Conservation (phyloP, 805 yeast genomes). For the Saccharomycopsis sp. region DNA sequence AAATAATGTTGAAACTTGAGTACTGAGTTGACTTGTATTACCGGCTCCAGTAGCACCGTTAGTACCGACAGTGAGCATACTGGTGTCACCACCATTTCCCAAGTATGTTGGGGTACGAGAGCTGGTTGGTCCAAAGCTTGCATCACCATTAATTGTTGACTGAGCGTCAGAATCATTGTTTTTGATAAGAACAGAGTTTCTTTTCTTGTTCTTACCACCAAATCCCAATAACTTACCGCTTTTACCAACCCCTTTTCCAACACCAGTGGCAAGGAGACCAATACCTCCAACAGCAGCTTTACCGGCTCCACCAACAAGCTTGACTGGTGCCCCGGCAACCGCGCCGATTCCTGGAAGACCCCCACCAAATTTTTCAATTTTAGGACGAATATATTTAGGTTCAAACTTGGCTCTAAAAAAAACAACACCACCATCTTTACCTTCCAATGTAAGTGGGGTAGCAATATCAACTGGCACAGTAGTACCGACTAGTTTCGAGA, state of each 20-base stretch:
- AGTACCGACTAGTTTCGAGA: constrained; percentile 36
- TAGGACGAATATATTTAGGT: constrained; percentile 64
- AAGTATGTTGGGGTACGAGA: not conserved
- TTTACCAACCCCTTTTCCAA: constrained; percentile 35
- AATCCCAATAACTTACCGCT: constrained; percentile 28
- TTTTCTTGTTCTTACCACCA: constrained; percentile 23
- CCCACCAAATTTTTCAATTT: constrained; percentile 36
- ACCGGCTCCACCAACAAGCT: constrained; percentile 32
- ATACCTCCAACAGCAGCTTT: constrained; percentile 35
- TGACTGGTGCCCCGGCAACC: constrained; percentile 30
- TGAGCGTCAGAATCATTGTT: not conserved
- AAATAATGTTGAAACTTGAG: constrained; percentile 3
- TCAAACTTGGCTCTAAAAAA: constrained; percentile 41
- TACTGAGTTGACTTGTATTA: not conserved
- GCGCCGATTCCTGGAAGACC: constrained; percentile 29
- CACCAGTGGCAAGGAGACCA: constrained; percentile 37
- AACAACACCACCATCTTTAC: constrained; percentile 51
- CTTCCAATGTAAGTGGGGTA: constrained; percentile 28
- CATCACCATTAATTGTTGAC: constrained; percentile 3
- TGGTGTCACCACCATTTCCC: constrained; percentile 1
- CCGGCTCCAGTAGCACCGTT: constrained; percentile 1
- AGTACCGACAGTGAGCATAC: not conserved
- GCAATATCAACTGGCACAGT: constrained; percentile 33
- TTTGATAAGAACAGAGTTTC: constrained; percentile 5
- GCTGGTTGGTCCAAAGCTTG: constrained; percentile 1